Base-by-base conservation (phyloP, 1,284 basidiomycete species). In the Jaminaea rosea region DNA sequence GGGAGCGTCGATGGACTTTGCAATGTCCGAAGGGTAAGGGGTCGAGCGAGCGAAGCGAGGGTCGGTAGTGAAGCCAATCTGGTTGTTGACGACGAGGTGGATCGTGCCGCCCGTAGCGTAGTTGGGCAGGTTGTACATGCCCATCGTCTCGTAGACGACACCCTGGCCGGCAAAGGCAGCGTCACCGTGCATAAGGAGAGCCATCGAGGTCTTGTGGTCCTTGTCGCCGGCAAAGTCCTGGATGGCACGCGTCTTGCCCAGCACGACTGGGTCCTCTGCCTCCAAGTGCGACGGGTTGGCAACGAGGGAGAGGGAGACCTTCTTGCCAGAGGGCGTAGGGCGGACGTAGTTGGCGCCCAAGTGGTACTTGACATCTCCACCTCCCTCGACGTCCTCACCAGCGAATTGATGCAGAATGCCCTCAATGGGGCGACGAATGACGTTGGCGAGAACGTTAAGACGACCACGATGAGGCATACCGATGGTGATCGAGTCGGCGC, bases 391-490 rank as follows among this genome's bases (percentile, higher is more conserved):
- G 48, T 69, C 67, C 42, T 72, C 69, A 53, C 59, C 89, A 48
- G 85, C 83, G 75, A 99, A 99, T 77, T 98, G 93, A 79, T 97
- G 94, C 55, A 99, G 79, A 73, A 99, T 98, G 58, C 89, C 93
- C 77, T 98, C 94, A 65, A 94, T 85, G 32, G 94, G 94, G 78
- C 98, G 96, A 60, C 94, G 85, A 66, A 98, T 93, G 75, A 99
- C 94, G 76, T 99, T 99, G 62, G 86, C 92, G 61, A 99, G 82
- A 36, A 98, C 90, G 74, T 98, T 98, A 59, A 99, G 82, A 75
- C 93, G 87, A 56, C 94, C 94, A 77, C 94, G 89, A 79, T 99
- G 94, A 32, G 94, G 92, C 94, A 98, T 98, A 70, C 94, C 93
- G 52, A 98, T 91, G 51, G 92, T 94, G 76, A 98, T 85, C 70